phyloP scores from a whole-genome alignment of 73 alveolate species.

The Paraurostyla sp. region DNA sequence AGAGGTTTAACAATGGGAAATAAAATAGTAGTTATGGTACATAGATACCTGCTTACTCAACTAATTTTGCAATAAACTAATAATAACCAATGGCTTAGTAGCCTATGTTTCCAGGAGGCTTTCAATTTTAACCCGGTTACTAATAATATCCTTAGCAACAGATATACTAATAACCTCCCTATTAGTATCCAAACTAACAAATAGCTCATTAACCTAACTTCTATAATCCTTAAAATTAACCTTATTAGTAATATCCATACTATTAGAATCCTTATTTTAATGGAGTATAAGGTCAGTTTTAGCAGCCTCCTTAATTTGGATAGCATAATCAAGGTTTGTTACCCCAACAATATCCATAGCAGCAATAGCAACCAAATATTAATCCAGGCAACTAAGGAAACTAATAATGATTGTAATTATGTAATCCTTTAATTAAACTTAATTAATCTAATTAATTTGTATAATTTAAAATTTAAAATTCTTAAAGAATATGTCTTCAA shows the following conservation, averaged over 20 bases:
- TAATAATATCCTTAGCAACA: neutral
- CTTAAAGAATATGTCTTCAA: neutral
- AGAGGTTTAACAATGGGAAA: conserved; percentile 2
- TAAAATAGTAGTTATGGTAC: neutral
- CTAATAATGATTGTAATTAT: neutral
- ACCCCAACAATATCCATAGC: neutral
- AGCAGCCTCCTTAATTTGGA: neutral
- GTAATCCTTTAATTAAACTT: neutral
- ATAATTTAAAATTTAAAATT: conserved; percentile 1
- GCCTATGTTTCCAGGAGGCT: no score
- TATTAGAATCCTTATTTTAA: neutral
- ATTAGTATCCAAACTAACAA: neutral
- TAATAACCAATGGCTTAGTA: no score
- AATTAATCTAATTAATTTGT: neutral
- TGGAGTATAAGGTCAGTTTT: no score
- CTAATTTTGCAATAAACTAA: conserved; percentile 13
- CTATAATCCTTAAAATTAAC: neutral
- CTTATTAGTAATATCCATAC: neutral
- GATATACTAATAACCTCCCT: neutral
- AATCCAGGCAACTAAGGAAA: neutral
- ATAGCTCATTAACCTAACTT: neutral
- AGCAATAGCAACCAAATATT: neutral
- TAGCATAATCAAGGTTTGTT: no score
- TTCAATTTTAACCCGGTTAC: neutral
- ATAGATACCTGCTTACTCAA: conserved; percentile 39